Evolutionary conservation across 202 grass and related monocot species (phyloP), one percentile per base, ranked within the genome.

Genomic region (Hordeum pubiflorum): DNA sequence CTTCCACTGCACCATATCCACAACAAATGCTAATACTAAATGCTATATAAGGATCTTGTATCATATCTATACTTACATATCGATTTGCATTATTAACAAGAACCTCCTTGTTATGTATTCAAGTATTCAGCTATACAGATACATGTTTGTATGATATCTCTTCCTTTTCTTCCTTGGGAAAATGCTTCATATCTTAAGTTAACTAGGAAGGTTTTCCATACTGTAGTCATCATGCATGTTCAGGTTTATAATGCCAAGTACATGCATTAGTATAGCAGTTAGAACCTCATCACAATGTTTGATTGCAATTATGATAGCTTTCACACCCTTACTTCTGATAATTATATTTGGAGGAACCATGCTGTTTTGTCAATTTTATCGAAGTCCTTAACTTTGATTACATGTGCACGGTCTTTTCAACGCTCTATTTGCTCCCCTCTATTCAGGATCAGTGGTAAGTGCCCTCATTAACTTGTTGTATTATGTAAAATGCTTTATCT

Each of bases 371-470:
- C 13, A 57, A 29, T 72, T 67, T 55, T 82, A 7, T 38, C 75
- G 64, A 85, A 54, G 72, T 86, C 95, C 95, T 98, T 98, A 94
- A 93, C 86, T 85, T 76, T 29, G 66, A 81, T 63, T 94, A 98
- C 95, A 98, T 88, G 95, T 98, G 3, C 95, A 98, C 86, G 95
- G 95, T 31, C 88, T 98, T 79, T 98, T 98, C 90, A 98, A 98
- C 82, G 90, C 92, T 71, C 84, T 98, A 80, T 78, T 98, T 75
- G 95, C 92, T 15, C 92, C 95, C 41, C 90, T 98, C 64, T 98
- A 98, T 83, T 91, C 95, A 22, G 95, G 95, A 93, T 84, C 90
- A 81, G 86, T 89, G 92, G 95, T 98, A 93, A 89, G 23, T 78
- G n/a, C 24, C 46, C 18, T 76, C 76, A 17, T 73, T 82, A 13